Evolutionary conservation across 2,329 filamentous ascomycete genomes (phyloP).

Genomic region (Knufia fluminis): DNA sequence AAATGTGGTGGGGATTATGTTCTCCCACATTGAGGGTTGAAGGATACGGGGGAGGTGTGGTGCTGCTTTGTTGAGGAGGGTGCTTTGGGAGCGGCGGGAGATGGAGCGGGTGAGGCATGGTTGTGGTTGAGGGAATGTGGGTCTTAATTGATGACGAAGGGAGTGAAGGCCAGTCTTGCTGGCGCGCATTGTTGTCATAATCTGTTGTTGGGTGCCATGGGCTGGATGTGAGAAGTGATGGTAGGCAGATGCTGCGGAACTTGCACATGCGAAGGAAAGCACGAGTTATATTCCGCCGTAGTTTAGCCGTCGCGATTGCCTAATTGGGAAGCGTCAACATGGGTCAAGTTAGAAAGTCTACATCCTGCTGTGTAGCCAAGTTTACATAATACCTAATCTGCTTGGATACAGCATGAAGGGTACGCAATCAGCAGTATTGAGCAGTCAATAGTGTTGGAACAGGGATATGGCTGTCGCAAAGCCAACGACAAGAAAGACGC

Average conservation of each 20-base stretch:
- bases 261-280: constrained; percentile 1
- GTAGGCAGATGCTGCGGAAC: not conserved
- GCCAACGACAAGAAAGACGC: not conserved
- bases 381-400: not conserved
- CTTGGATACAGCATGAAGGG: not conserved
- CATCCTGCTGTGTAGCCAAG: not conserved
- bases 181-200: constrained; percentile 7
- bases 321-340: constrained; percentile 6
- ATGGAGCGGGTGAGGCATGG: not conserved
- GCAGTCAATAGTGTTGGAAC: not conserved
- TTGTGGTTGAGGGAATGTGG: constrained; percentile 7
- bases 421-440: not conserved
- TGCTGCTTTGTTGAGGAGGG: not conserved
- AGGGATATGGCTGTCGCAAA: not conserved
- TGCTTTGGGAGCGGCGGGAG: constrained; percentile 11
- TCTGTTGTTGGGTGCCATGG: constrained; percentile 2
- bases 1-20: constrained; percentile 54
- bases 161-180: constrained; percentile 4
- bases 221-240: not conserved
- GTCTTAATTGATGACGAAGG: not conserved
- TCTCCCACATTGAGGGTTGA: constrained; percentile 58
- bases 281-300: not conserved
- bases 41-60: constrained; percentile 32
- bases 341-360: not conserved
- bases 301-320: not conserved